Conservation (phyloP, 2,329 filamentous ascomycete species). For the Colletotrichum abscissum region DNA sequence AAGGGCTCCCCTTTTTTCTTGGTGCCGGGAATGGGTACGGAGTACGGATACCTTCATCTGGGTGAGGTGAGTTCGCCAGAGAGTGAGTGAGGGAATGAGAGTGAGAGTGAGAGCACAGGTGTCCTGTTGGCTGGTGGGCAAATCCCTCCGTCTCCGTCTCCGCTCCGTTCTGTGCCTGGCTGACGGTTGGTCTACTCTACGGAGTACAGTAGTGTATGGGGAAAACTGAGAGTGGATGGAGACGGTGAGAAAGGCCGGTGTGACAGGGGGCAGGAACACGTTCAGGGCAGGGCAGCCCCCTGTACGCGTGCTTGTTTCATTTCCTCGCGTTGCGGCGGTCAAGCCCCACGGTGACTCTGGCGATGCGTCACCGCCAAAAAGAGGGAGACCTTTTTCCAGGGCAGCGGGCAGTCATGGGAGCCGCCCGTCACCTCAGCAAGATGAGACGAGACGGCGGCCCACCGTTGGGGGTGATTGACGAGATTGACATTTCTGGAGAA, state of each 20-base stretch:
- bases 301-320: conserved; percentile 36
- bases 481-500: background rate
- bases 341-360: conserved; percentile 34
- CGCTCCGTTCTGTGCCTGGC: background rate
- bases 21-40: no score
- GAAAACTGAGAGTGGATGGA: background rate
- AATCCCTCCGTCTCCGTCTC: background rate
- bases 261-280: conserved; percentile 27
- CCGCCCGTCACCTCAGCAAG: background rate
- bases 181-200: background rate
- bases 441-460: background rate
- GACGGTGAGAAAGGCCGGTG: background rate
- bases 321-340: conserved; percentile 35
- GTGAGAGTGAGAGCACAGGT: no score
- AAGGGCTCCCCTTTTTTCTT: background rate
- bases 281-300: conserved; percentile 2
- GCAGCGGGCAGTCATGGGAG: background rate
- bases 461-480: background rate
- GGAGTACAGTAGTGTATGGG: background rate
- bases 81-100: no score
- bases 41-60: background rate
- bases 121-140: background rate
- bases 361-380: conserved; percentile 36
- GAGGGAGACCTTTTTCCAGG: background rate
- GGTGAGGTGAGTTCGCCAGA: conserved; percentile 5